Evolutionary conservation across 2,329 filamentous ascomycete genomes (phyloP).

Genomic region (Fusarium temperatum): DNA sequence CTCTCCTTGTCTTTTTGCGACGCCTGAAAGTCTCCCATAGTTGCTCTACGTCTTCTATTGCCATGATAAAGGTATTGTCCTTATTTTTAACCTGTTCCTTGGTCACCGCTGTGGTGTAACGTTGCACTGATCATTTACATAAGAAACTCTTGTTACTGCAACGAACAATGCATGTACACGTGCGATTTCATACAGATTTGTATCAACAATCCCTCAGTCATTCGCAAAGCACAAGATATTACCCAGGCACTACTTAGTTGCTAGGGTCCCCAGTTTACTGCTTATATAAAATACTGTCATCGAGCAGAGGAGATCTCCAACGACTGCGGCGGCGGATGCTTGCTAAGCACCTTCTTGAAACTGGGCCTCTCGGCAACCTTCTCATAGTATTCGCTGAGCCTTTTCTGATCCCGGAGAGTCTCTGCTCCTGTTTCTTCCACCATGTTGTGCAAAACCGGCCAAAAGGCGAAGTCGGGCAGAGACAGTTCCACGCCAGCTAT

Average conservation of each 20-base stretch:
- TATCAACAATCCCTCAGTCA: not conserved
- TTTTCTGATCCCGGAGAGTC: constrained; percentile 43
- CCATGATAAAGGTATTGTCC: not conserved
- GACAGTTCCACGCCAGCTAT: constrained; percentile 55
- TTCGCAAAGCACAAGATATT: not conserved
- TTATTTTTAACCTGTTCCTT: not conserved
- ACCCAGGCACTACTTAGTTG: not conserved
- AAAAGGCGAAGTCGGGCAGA: constrained; percentile 65
- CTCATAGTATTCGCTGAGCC: constrained; percentile 52
- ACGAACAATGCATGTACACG: not conserved
- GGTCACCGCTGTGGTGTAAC: not conserved
- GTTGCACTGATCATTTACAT: not conserved
- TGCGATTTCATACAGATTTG: not conserved
- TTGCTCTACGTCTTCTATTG: not conserved
- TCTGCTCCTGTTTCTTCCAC: constrained; percentile 46
- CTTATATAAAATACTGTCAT: not conserved
- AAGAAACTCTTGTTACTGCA: not conserved
- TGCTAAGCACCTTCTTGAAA: constrained; percentile 37
- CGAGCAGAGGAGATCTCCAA: not conserved
- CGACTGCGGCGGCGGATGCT: not conserved
- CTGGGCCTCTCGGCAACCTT: constrained; percentile 36
- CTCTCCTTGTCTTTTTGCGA: not conserved
- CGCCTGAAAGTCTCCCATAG: not conserved
- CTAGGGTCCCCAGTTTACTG: not conserved
- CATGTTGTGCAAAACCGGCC: constrained; percentile 63